These are phyloP conservation scores for Pseudocercospora fuligena DNA, from an alignment of 2,329 filamentous ascomycete species.

Conservation along the genomic window DNA sequence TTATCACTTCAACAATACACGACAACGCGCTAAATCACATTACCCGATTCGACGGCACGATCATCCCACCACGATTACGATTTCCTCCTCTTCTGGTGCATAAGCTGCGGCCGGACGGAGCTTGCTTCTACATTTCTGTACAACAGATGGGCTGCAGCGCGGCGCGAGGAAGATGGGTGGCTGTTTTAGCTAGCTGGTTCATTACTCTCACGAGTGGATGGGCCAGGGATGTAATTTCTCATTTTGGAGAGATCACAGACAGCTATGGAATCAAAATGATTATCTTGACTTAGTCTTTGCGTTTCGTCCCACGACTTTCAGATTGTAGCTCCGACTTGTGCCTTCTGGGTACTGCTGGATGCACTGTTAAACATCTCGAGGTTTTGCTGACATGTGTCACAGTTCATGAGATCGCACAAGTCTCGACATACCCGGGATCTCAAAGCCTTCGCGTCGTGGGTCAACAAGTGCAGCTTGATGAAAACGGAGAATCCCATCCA, in stretches of 20 bases:
- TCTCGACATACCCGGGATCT: not conserved
- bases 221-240: conserved; percentile 9
- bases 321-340: not conserved
- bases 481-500: not conserved
- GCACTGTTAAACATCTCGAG: not conserved
- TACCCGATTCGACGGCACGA: conserved; percentile 16
- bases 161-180: conserved; percentile 26
- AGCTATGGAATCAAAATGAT: conserved; percentile 8
- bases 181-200: conserved; percentile 23
- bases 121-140: conserved; percentile 27
- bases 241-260: conserved; percentile 9
- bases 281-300: conserved; percentile 1
- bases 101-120: conserved; percentile 22
- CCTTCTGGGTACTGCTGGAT: not conserved
- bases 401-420: not conserved
- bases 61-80: conserved; percentile 11
- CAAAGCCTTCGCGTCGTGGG: no score
- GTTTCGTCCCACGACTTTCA: not conserved
- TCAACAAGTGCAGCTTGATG: not conserved
- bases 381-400: not conserved
- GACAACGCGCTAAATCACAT: conserved; percentile 15
- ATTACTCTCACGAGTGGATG: conserved; percentile 23
- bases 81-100: conserved; percentile 24
- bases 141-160: conserved; percentile 29
- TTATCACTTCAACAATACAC: conserved; percentile 21